phyloP scores from a whole-genome alignment of 2,329 filamentous ascomycete genomes.

The Macrophomina pseudophaseolina region DNA sequence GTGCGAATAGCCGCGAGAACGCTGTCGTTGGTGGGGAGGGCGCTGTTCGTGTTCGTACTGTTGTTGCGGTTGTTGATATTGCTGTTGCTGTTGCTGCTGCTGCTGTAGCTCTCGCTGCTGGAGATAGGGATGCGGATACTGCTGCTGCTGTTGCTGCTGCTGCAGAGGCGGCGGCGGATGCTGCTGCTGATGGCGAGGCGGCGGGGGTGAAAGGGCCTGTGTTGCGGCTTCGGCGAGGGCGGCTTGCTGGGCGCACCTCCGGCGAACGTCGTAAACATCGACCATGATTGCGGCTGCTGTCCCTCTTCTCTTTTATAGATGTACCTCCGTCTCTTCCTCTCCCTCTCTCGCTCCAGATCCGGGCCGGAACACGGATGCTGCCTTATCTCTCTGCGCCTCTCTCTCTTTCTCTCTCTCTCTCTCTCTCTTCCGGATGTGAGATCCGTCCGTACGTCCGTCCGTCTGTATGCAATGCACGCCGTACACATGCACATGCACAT shows the following conservation, averaged over 20 bases:
- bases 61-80: too few species aligned
- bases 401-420: too few species aligned
- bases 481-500: too few species aligned
- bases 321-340: neutral
- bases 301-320: too few species aligned
- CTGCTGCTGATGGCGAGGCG: neutral
- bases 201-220: neutral
- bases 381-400: neutral
- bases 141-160: neutral
- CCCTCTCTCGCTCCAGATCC: neutral
- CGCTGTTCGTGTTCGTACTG: too few species aligned
- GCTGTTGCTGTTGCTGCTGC: too few species aligned
- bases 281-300: neutral
- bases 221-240: conserved; percentile 5
- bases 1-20: too few species aligned
- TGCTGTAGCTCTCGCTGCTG: conserved; percentile 1
- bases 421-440: too few species aligned
- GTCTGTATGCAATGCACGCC: too few species aligned
- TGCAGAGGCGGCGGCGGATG: neutral
- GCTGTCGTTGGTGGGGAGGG: too few species aligned
- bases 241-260: conserved; percentile 9
- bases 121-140: neutral
- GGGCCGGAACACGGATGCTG: neutral
- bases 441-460: too few species aligned
- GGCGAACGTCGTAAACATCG: conserved; percentile 19